Base-by-base conservation (phyloP, 106 monocot species). In the Dioscorea alata region DNA sequence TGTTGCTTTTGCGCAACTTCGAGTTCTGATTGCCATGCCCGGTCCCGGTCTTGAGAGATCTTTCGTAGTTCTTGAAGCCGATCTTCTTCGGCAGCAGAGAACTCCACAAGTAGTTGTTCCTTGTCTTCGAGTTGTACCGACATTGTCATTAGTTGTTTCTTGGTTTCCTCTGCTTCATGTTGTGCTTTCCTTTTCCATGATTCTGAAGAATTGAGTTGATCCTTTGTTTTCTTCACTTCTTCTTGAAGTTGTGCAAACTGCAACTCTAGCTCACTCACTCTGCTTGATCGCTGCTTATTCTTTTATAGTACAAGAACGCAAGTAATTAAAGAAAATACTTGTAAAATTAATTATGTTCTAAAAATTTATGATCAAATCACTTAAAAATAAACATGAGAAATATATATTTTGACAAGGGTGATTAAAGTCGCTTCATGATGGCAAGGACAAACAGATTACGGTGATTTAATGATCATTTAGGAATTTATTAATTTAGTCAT, bases 1-100 rank as follows among this genome's bases (percentile, higher is more conserved):
- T 88, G 84, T 19, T 94, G 90, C 16, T 82, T 80, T 63, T 88
- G 87, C 23, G 94, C 94, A 69, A n/a, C n/a, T n/a, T 94, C 90
- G 3, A 94, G 73, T 51, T 94, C 90, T 16, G 90, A 87, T 52
- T 90, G 81, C 94, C 94, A 90, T 59, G 81, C 85, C 18, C 83
- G 75, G 72, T 94, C 94, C 1, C 94, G 77, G 28, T 88, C 90
- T 50, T 85, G 87, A 42, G 88, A 85, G 48, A 90, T 75, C 53
- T 82, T 84, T 1, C 87, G 77, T 4, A 94, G 83, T 60, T 94
- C 90, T n/a, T 79, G 80, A 32, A 94, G 68, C 12, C 85, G 70
- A 25, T 66, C 71, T 49, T 93, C 81, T 34, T 93, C 99, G 1
- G 78, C 80, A 20, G 77, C 49, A 1, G 96, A 86, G 57, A 84